These are phyloP conservation scores for Aschersonia sp. DNA, from an alignment of 2,329 filamentous ascomycete genomes.

Conservation along the genomic window DNA sequence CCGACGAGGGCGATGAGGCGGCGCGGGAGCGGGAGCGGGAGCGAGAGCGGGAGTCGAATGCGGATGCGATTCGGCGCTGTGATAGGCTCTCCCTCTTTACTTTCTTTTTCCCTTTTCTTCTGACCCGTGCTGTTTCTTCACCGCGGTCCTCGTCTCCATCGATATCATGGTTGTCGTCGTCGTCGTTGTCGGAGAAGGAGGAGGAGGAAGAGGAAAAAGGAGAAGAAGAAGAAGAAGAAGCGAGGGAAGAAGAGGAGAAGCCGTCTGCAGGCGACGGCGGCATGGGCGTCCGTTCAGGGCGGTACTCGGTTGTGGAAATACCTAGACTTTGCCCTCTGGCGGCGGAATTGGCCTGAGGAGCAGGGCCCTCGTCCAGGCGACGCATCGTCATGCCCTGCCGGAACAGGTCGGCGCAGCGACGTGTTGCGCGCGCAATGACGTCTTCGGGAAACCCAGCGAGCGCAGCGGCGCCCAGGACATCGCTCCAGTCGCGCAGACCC, in stretches of 20 bases:
- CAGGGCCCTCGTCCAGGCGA: slow-evolving; percentile 28
- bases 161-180: slow-evolving; percentile 1
- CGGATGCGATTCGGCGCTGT: slow-evolving; percentile 15
- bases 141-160: too few species aligned
- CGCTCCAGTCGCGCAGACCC: slow-evolving; percentile 64
- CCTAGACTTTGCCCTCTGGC: slow-evolving; percentile 1
- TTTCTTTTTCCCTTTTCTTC: slow-evolving; percentile 4
- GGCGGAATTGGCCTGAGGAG: neutral
- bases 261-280: slow-evolving; percentile 5
- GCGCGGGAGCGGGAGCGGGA: slow-evolving; percentile 13
- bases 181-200: slow-evolving; percentile 9
- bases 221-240: too few species aligned
- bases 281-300: slow-evolving; percentile 13
- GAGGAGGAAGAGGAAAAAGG: slow-evolving; percentile 3
- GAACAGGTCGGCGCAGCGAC: slow-evolving; percentile 65
- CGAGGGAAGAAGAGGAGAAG: too few species aligned
- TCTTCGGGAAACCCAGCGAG: slow-evolving; percentile 53
- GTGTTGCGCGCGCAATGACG: slow-evolving; percentile 53
- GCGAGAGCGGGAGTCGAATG: slow-evolving; percentile 3
- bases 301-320: slow-evolving; percentile 14
- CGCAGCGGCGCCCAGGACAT: slow-evolving; percentile 66
- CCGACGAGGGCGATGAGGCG: slow-evolving; percentile 2
- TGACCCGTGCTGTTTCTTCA: too few species aligned
- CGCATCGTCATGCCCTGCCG: slow-evolving; percentile 53
- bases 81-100: slow-evolving; percentile 6